Evolutionary conservation across 1,284 basidiomycete species (phyloP), one percentile per base, ranked within the genome.

Genomic region (Stygiomarasmius scandens): DNA sequence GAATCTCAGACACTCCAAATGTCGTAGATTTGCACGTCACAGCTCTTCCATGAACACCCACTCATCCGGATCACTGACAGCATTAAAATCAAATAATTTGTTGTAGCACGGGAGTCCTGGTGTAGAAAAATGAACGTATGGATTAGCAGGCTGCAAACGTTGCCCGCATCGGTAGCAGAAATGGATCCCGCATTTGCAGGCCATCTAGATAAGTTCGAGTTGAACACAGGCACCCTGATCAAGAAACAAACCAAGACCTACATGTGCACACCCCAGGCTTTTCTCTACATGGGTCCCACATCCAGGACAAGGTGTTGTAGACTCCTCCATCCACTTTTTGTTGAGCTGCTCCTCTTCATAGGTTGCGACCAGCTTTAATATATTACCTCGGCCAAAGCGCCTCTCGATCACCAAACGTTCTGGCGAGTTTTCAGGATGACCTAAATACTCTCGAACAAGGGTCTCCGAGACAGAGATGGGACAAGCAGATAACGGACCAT

Each of bases 151-250:
- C 1, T 71, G 60, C 44, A 93, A 69, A 62, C 76, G 80, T 2
- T 69, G 60, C 9, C 87, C 89, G 66, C 90, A 93, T 3, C 86
- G 80, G 65, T 90, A 93, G 74, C 91, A 93, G 65, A 93, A 92
- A 66, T 93, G 90, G 47, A 81, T 74, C 19, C 69, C 63, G 71
- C 89, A 92, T 61, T 85, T 85, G 22, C 90, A 92, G 6, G 82
- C 89, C 87, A 91, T 91, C 87, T 90, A 61, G 11, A 24, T n/a
- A 62, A 32, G 55, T n/a, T 54, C 23, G 25, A n/a, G 58, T 48
- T 44, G 10, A 32, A 27, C 24, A 47, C 38, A 29, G 22, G 36
- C 58, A 43, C 22, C n/a, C 19, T 32, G 11, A n/a, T 9, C 38
- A 46, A 12, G 12, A 12, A 32, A 32, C 29, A 38, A 10, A 23